Evolutionary conservation across 2,329 filamentous ascomycete genomes (phyloP).

Genomic region (Huntiella savannae): DNA sequence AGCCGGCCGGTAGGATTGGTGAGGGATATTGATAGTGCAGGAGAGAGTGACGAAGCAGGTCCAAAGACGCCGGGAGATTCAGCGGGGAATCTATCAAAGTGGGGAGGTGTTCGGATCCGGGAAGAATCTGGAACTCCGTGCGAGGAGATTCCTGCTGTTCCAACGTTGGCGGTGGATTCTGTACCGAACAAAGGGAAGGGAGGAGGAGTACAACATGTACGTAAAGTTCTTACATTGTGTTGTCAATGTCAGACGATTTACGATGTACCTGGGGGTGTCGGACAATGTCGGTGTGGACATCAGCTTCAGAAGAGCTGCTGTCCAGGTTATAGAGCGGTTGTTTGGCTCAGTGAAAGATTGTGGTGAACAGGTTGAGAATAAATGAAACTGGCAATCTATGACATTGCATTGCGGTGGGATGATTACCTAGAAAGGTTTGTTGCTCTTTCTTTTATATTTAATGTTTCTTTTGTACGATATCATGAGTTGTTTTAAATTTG

Average conservation of each 20-base stretch:
- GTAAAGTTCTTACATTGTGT: not conserved
- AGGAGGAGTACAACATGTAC: conserved; percentile 16
- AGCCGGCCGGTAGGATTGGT: not conserved
- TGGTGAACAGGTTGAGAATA: not conserved
- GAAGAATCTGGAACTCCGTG: not conserved
- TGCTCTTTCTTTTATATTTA: no score
- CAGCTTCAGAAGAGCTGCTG: not conserved
- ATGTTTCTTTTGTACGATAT: no score
- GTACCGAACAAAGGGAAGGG: not conserved
- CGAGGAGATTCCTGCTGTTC: conserved; percentile 2
- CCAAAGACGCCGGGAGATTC: conserved; percentile 5
- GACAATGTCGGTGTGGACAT: not conserved
- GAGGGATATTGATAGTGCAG: conserved; percentile 8
- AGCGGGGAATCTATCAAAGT: not conserved
- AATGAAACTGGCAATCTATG: not conserved
- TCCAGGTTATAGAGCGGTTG: not conserved
- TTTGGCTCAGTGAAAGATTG: not conserved
- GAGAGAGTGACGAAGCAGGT: conserved; percentile 6
- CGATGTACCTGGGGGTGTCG: no score
- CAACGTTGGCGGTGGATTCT: conserved; percentile 3
- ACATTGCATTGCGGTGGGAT: not conserved
- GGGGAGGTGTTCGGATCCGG: not conserved
- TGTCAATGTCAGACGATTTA: not conserved
- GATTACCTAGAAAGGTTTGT: no score
- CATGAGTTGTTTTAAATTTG: no score